Conservation (phyloP, 371 early-diverging fungal genomes). For the Syncephalastrum racemosum region DNA sequence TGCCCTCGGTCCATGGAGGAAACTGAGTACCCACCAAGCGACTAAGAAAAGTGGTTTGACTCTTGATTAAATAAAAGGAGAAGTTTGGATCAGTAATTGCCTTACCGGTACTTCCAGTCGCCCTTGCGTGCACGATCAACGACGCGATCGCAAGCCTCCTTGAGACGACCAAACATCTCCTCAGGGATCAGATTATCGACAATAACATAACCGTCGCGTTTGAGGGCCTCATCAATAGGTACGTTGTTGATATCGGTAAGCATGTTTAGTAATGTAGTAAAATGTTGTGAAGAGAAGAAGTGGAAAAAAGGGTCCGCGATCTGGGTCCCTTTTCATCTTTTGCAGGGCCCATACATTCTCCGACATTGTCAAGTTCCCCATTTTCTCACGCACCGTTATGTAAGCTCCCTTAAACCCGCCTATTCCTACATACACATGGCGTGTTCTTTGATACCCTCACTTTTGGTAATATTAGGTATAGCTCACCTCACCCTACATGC, state of each 20-base stretch:
- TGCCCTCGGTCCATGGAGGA: conserved; percentile 56
- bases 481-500: too few species aligned
- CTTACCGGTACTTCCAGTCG: conserved; percentile 51
- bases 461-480: too few species aligned
- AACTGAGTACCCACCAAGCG: conserved; percentile 57
- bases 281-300: neutral
- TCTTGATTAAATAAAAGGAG: conserved; percentile 1
- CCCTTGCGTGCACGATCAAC: conserved; percentile 43
- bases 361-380: too few species aligned
- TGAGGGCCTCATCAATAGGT: conserved; percentile 42
- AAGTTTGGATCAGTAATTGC: neutral
- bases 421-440: too few species aligned
- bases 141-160: conserved; percentile 50
- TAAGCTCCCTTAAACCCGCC: too few species aligned
- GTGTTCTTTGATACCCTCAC: too few species aligned
- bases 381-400: too few species aligned
- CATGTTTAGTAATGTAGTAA: conserved; percentile 9
- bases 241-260: conserved; percentile 38
- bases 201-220: conserved; percentile 52
- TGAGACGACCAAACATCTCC: conserved; percentile 35
- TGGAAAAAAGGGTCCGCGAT: neutral
- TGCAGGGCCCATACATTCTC: too few species aligned
- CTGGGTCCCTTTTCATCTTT: too few species aligned
- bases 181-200: conserved; percentile 46
- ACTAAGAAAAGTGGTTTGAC: conserved; percentile 7